phyloP scores from a whole-genome alignment of 108 stramenopile species.

The Schizochytrium sp. region DNA sequence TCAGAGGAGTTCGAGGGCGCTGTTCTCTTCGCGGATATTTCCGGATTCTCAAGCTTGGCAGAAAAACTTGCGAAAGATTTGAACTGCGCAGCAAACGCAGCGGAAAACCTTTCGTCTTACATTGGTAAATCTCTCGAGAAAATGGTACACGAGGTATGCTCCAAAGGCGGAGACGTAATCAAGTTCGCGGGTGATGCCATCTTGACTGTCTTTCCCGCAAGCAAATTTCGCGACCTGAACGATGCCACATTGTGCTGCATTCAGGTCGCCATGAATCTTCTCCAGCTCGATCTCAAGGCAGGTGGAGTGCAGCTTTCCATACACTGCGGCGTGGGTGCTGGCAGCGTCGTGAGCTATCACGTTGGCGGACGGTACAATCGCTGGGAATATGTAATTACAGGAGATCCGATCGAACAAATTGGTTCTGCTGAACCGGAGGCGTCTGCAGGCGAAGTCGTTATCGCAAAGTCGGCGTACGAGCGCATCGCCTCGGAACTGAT shows the following conservation, averaged over 20 bases:
- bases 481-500: not conserved
- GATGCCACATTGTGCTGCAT: not conserved
- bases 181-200: constrained; percentile 56
- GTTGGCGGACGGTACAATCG: not conserved
- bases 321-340: not conserved
- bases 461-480: not conserved
- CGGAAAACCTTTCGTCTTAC: constrained; percentile 47
- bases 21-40: constrained; percentile 47
- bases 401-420: not conserved
- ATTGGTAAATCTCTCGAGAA: constrained; percentile 10
- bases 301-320: not conserved
- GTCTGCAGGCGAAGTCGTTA: not conserved
- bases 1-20: constrained; percentile 34
- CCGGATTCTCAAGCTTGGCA: constrained; percentile 39
- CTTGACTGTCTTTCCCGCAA: constrained; percentile 39
- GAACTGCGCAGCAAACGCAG: constrained; percentile 25
- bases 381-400: constrained; percentile 10
- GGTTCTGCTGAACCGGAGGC: not conserved
- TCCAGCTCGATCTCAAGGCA: not conserved
- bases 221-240: not conserved
- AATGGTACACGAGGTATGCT: constrained; percentile 34
- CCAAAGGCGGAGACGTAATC: constrained; percentile 48
- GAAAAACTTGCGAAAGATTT: constrained; percentile 37
- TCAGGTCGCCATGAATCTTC: not conserved
- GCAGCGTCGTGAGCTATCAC: constrained; percentile 3